A percentile compares a stretch with the other conserved stretches of the same genome.
Evolutionary conservation across 345 rosid species (phyloP).

Genomic region (Boechera retrofracta): DNA sequence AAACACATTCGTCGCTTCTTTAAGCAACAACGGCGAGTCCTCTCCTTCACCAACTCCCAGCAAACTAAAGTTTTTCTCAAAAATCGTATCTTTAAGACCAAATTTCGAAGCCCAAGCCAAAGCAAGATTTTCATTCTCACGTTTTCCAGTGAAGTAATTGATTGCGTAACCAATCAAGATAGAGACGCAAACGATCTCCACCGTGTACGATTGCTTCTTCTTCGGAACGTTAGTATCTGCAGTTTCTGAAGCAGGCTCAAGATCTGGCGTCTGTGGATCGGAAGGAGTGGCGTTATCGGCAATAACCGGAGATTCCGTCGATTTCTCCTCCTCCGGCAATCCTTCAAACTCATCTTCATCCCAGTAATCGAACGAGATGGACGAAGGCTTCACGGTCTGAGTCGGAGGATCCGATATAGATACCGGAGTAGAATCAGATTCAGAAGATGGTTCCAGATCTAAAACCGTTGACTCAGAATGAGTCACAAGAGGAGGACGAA

Average conservation of each 20-base stretch:
- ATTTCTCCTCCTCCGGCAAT: conserved; percentile 54
- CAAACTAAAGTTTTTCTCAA: conserved; percentile 85
- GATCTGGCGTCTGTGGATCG: conserved; percentile 44
- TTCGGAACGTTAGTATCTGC: conserved; percentile 7
- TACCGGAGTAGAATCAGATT: conserved; percentile 39
- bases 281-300: conserved; percentile 44
- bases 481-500: conserved; percentile 65
- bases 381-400: conserved; percentile 40
- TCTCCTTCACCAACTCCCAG: conserved; percentile 79
- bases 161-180: conserved; percentile 66
- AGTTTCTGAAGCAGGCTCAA: conserved; percentile 39
- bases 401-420: conserved; percentile 43
- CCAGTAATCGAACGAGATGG: conserved; percentile 75
- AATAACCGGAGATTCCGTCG: conserved; percentile 14
- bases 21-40: conserved; percentile 81
- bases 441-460: conserved; percentile 39
- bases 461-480: conserved; percentile 53
- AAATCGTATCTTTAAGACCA: conserved; percentile 69
- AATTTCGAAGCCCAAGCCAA: conserved; percentile 91
- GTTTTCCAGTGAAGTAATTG: conserved; percentile 85
- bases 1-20: conserved; percentile 88
- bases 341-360: conserved; percentile 99
- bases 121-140: conserved; percentile 85
- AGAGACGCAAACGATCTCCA: conserved; percentile 69
- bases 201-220: conserved; percentile 53